A percentile compares a stretch with the other conserved stretches of the same genome.
phyloP scores from a whole-genome alignment of 805 yeast genomes.

The Ogataea minuta region DNA sequence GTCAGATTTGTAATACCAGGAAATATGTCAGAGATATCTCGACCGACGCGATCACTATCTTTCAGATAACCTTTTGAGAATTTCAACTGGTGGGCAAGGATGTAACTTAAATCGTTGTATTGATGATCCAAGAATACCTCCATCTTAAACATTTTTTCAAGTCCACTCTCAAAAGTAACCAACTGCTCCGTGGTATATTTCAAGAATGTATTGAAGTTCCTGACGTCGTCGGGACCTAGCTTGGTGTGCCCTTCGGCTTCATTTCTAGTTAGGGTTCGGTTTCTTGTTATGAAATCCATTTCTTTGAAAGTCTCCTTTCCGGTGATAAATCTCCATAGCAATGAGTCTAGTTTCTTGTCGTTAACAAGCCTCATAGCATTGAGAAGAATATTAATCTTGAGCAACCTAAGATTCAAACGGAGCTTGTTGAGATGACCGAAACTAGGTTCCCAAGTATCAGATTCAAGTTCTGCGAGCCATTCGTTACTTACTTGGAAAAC shows the following conservation, averaged over 20 bases:
- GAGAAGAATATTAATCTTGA: constrained; percentile 48
- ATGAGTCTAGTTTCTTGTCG: constrained; percentile 34
- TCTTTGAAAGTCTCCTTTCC: constrained; percentile 30
- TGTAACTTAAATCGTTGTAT: constrained; percentile 31
- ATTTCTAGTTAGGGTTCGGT: too few species aligned
- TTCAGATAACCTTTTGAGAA: too few species aligned
- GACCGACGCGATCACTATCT: too few species aligned
- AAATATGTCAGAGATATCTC: too few species aligned
- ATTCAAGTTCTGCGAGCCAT: too few species aligned
- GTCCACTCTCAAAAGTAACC: constrained; percentile 26
- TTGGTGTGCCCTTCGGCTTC: too few species aligned
- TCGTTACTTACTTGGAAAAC: too few species aligned
- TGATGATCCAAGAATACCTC: constrained; percentile 27
- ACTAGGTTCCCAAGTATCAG: constrained; percentile 14
- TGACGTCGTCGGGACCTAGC: constrained; percentile 38
- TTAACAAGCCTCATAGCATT: constrained; percentile 41
- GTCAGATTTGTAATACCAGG: too few species aligned
- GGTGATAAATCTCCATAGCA: constrained; percentile 43
- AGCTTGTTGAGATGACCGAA: constrained; percentile 39
- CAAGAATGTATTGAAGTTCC: constrained; percentile 48
- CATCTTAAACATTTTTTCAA: constrained; percentile 36
- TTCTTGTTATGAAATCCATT: constrained; percentile 13
- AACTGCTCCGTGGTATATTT: constrained; percentile 47
- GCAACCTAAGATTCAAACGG: constrained; percentile 46
- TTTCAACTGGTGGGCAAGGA: constrained; percentile 3